phyloP scores from a whole-genome alignment of 306 rosid species.

The Cicer yamashitae region DNA sequence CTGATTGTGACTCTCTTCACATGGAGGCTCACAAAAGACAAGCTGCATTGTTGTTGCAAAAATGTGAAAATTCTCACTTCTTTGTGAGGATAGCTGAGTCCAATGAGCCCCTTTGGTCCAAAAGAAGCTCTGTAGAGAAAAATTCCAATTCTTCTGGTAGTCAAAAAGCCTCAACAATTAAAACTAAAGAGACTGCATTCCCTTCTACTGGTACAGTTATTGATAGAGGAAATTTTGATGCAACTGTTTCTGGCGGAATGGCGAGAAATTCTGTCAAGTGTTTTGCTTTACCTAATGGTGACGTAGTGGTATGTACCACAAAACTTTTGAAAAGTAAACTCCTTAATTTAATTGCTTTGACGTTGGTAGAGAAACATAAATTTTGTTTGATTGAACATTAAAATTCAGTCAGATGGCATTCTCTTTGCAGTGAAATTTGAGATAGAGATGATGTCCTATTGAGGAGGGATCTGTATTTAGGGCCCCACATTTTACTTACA shows the following conservation, averaged over 20 bases:
- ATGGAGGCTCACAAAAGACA: constrained; percentile 73
- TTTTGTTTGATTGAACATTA: constrained; percentile 19
- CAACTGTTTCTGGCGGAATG: constrained; percentile 73
- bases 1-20: constrained; percentile 66
- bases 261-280: constrained; percentile 83
- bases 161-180: constrained; percentile 42
- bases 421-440: constrained; percentile 11
- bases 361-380: constrained; percentile 14
- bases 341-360: constrained; percentile 25
- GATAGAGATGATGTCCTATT: neutral
- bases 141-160: constrained; percentile 46
- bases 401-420: constrained; percentile 24
- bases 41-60: constrained; percentile 68
- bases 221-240: constrained; percentile 83
- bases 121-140: constrained; percentile 48
- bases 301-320: constrained; percentile 86
- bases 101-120: constrained; percentile 81
- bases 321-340: constrained; percentile 45
- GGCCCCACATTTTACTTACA: neutral
- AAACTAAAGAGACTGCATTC: constrained; percentile 47
- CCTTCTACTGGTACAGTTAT: constrained; percentile 61
- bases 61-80: constrained; percentile 86
- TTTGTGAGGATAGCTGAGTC: constrained; percentile 91
- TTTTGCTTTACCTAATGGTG: constrained; percentile 86
- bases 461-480: neutral